These are phyloP conservation scores for Luffa acutangula DNA, from an alignment of 306 rosid genomes.

Conservation along the genomic window DNA sequence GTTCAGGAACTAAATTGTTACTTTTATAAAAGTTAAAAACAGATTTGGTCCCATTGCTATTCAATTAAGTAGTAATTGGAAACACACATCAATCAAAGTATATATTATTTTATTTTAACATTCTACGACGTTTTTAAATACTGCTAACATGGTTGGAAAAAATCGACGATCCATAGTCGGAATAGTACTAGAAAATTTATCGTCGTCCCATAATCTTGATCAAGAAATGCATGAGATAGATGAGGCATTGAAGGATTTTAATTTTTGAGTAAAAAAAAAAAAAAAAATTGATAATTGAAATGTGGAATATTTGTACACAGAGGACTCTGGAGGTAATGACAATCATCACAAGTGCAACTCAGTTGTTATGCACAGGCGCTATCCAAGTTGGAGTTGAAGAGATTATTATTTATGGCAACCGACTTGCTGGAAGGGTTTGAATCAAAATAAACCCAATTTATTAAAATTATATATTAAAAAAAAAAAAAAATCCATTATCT, in stretches of 20 bases:
- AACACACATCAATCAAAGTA: no score
- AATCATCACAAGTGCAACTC: conserved; percentile 69
- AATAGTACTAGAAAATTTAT: not conserved
- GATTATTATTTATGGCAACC: conserved; percentile 1
- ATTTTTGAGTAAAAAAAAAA: no score
- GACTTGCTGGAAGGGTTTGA: conserved; percentile 19
- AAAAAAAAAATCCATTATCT: not conserved
- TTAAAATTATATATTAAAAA: no score
- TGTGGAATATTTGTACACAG: conserved; percentile 24
- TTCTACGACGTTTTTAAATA: not conserved
- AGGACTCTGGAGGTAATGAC: conserved; percentile 57
- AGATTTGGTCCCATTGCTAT: no score
- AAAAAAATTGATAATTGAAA: not conserved
- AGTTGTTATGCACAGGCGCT: conserved; percentile 43
- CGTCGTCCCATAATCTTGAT: not conserved
- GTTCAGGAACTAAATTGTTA: no score
- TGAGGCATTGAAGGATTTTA: not conserved
- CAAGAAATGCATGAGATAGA: not conserved
- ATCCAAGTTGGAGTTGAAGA: conserved; percentile 48
- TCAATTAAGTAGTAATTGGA: no score
- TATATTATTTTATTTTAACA: not conserved
- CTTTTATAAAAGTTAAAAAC: no score
- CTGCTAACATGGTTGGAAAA: not conserved
- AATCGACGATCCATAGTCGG: no score
- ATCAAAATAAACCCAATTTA: not conserved